Evolutionary conservation across 805 yeast species (phyloP), one percentile per base, ranked within the genome.

Genomic region (Myxozyma udenii): DNA sequence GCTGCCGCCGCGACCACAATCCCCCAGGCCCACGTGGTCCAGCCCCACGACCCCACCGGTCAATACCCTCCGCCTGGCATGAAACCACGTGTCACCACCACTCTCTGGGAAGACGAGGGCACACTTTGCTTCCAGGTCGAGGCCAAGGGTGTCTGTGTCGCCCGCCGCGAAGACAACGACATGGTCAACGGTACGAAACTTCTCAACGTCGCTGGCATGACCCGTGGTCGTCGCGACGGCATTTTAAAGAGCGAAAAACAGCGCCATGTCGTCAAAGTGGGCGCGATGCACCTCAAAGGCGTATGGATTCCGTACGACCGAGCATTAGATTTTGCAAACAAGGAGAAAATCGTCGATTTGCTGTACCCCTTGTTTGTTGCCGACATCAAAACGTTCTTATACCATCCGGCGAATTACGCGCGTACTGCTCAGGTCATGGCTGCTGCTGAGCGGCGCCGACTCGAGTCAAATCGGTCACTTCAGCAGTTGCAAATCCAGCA

Each of bases 271-370:
- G 91, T 87, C 41, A 87, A 87, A 68, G 82, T 84, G 57, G 95
- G 95, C 3, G 81, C 89, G 11, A 87, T 87, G 91, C 88, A 85
- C 66, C 73, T 87, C 63, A 87, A 87, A 69, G 95, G 95, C 30
- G 95, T 87, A 38, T 87, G 95, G 95, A 85, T 87, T 53, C 95
- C 95, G 1, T 85, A 85, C 63, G 93, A 85, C 57, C 74, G 93
- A 41, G 95, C 95, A 1, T 72, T 80, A 35, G 84, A 85, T 26
- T 82, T 86, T 80, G 95, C 95, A 9, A 83, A 83, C 62, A 73
- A 84, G 48, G 95, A 87, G 64, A 83, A 85, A 28, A 84, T 84
- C 52, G 81, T 78, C n/a, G 88, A 83, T 60, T 64, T 76, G 24
- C 72, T 84, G 50, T 83, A 79, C 63, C 89, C 89, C 2, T 72